Conservation (phyloP, 495 filamentous ascomycete species). For the Apiosordaria backusii region DNA sequence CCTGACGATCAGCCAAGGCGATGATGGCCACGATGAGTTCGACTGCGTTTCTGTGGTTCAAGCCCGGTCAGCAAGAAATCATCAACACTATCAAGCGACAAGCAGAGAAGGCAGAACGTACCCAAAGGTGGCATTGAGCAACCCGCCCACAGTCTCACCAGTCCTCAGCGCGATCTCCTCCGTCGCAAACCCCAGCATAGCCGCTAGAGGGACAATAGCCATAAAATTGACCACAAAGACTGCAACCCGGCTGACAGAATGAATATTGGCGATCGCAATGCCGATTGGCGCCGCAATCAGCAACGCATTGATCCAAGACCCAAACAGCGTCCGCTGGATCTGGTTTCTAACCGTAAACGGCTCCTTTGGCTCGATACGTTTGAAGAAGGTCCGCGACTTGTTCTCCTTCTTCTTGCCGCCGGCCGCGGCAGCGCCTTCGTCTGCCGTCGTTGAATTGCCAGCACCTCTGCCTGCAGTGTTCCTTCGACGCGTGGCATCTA, state of each 20-base stretch:
- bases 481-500: slow-evolving; percentile 6
- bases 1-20: slow-evolving; percentile 66
- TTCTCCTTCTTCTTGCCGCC: slow-evolving; percentile 28
- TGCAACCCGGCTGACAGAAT: slow-evolving; percentile 48
- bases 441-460: neutral
- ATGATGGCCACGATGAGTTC: slow-evolving; percentile 90
- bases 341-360: slow-evolving; percentile 68
- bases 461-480: neutral
- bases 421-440: neutral
- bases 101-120: slow-evolving; percentile 35
- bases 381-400: slow-evolving; percentile 38
- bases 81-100: neutral
- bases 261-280: slow-evolving; percentile 66
- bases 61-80: neutral
- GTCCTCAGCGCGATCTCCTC: slow-evolving; percentile 82
- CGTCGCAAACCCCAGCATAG: slow-evolving; percentile 84
- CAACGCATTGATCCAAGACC: slow-evolving; percentile 81
- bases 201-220: slow-evolving; percentile 85
- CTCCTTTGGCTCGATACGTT: slow-evolving; percentile 42
- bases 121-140: slow-evolving; percentile 88
- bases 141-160: slow-evolving; percentile 80
- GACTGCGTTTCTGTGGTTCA: slow-evolving; percentile 66
- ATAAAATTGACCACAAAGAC: slow-evolving; percentile 89
- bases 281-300: slow-evolving; percentile 76
- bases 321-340: slow-evolving; percentile 65